A percentile compares a stretch with the other conserved stretches of the same genome.
Evolutionary conservation across 2,329 filamentous ascomycete species (phyloP).

Genomic region (Diaporthe velutina): DNA sequence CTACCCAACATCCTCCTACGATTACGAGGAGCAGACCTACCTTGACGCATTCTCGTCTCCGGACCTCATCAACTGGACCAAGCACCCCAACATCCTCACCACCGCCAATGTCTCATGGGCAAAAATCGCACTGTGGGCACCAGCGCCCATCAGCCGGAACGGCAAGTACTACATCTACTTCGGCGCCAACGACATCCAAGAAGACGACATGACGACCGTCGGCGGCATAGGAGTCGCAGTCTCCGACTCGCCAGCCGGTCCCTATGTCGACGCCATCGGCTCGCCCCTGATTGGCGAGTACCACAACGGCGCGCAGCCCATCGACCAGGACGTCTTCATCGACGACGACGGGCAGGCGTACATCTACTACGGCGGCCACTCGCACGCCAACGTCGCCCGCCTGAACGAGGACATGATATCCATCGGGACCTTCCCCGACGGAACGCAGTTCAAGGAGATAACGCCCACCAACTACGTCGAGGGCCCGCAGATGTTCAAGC

Average conservation of each 20-base stretch:
- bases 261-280: conserved; percentile 57
- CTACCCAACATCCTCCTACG: conserved; percentile 59
- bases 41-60: conserved; percentile 64
- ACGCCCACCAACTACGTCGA: conserved; percentile 61
- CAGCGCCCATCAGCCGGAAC: conserved; percentile 57
- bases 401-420: conserved; percentile 58
- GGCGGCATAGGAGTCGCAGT: conserved; percentile 58
- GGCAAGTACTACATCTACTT: conserved; percentile 65
- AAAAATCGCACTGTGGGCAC: conserved; percentile 61
- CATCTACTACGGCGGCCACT: conserved; percentile 59
- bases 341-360: conserved; percentile 56
- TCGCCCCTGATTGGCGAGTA: conserved; percentile 57
- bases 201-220: conserved; percentile 45
- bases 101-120: conserved; percentile 57
- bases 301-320: conserved; percentile 61
- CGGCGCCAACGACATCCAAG: conserved; percentile 60
- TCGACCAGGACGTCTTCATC: conserved; percentile 59
- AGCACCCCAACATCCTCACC: conserved; percentile 58
- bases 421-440: conserved; percentile 56
- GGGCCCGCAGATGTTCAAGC: conserved; percentile 58
- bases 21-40: conserved; percentile 61
- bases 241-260: conserved; percentile 52
- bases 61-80: conserved; percentile 63
- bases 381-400: conserved; percentile 57
- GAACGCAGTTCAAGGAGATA: conserved; percentile 56